These are phyloP conservation scores for Sphagnum fallax DNA, from an alignment of 228 moss, liverwort and hornwort genomes.

Conservation along the genomic window DNA sequence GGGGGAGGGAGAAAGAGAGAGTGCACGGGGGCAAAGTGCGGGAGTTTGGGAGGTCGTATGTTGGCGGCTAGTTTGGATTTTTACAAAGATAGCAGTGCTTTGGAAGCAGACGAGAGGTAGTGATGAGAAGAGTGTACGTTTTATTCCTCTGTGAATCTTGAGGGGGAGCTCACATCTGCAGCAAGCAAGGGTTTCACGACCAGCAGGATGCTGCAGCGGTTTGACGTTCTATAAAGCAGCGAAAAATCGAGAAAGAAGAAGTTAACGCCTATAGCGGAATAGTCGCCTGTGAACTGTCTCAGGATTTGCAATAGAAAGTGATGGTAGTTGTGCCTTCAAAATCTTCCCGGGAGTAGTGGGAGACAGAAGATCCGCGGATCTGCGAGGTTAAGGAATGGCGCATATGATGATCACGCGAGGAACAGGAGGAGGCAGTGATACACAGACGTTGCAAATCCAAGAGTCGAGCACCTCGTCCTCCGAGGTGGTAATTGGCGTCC, in stretches of 20 bases:
- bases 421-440: constrained; percentile 14
- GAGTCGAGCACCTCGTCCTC: constrained; percentile 16
- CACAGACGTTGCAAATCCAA: constrained; percentile 57
- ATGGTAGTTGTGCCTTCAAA: no score
- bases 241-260: constrained; percentile 19
- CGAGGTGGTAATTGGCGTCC: neutral
- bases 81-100: constrained; percentile 44
- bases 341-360: no score
- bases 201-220: constrained; percentile 79
- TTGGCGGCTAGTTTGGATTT: no score
- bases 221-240: constrained; percentile 68
- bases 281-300: constrained; percentile 51
- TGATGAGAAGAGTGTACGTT: constrained; percentile 53
- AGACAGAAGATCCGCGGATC: no score
- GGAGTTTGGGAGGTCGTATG: no score
- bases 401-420: constrained; percentile 5
- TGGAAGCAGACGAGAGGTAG: constrained; percentile 10
- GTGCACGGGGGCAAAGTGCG: no score
- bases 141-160: constrained; percentile 66
- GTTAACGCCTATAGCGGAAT: constrained; percentile 49
- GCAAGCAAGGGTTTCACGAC: constrained; percentile 62
- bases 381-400: constrained; percentile 15
- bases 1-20: no score
- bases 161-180: constrained; percentile 38
- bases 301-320: constrained; percentile 15